phyloP scores from a whole-genome alignment of 1,284 basidiomycete species.

The Irpex sp. region DNA sequence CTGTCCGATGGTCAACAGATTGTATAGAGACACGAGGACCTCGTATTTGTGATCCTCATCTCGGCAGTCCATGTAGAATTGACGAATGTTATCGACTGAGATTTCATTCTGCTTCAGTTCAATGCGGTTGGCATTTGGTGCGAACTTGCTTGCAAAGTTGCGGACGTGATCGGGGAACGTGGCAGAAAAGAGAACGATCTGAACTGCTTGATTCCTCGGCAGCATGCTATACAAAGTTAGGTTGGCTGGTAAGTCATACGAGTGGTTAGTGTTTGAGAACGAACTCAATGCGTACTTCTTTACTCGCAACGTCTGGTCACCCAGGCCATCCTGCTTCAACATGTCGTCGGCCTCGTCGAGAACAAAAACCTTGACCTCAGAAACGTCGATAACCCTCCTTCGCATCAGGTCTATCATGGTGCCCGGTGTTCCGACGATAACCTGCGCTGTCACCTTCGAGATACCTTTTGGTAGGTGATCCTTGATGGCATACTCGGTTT shows the following conservation, averaged over 20 bases:
- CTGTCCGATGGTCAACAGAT: constrained; percentile 91
- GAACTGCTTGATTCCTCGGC: constrained; percentile 55
- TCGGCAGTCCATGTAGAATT: constrained; percentile 96
- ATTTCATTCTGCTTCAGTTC: constrained; percentile 94
- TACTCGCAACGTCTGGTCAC: constrained; percentile 94
- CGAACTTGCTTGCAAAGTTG: constrained; percentile 87
- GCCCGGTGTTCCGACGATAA: constrained; percentile 96
- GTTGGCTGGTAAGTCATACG: neutral
- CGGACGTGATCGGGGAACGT: constrained; percentile 96
- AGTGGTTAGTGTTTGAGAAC: neutral
- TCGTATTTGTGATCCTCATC: constrained; percentile 94
- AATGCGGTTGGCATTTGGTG: constrained; percentile 95
- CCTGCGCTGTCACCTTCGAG: constrained; percentile 79
- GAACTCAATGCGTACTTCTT: constrained; percentile 71
- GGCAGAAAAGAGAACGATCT: constrained; percentile 96
- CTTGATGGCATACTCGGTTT: constrained; percentile 94
- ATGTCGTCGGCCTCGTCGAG: constrained; percentile 99
- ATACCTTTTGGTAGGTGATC: constrained; percentile 70
- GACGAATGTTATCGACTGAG: constrained; percentile 91
- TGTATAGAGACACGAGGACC: constrained; percentile 89
- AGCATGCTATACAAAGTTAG: constrained; percentile 48
- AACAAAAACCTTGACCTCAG: constrained; percentile 89
- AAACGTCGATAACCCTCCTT: constrained; percentile 72
- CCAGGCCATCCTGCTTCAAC: constrained; percentile 93
- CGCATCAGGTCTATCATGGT: constrained; percentile 88